phyloP scores from a whole-genome alignment of 805 yeast genomes.

The Starmerella potacharoeniae region DNA sequence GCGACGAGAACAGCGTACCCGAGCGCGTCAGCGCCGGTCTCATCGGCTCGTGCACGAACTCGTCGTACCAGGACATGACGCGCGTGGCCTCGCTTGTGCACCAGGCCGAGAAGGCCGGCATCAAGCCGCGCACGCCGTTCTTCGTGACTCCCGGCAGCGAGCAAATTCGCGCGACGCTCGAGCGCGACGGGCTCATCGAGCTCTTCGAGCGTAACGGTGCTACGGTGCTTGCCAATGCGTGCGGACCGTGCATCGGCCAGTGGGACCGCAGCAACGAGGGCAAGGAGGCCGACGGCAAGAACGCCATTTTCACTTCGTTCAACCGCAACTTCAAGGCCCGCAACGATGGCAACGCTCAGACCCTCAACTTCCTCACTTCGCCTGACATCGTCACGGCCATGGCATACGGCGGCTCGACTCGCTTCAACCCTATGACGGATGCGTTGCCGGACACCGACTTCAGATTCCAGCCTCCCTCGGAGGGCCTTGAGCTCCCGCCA shows the following conservation, averaged over 20 bases:
- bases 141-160: constrained; percentile 98
- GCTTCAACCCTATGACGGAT: constrained; percentile 85
- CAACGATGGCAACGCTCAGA: constrained; percentile 95
- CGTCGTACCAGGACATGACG: constrained; percentile 96
- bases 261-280: constrained; percentile 67
- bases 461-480: constrained; percentile 53
- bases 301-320: constrained; percentile 92
- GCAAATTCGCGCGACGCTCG: constrained; percentile 93
- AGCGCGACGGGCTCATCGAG: constrained; percentile 80
- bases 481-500: constrained; percentile 73
- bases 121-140: constrained; percentile 82
- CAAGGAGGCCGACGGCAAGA: constrained; percentile 45
- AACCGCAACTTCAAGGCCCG: constrained; percentile 96
- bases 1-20: constrained; percentile 76
- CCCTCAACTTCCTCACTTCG: constrained; percentile 96
- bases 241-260: constrained; percentile 99
- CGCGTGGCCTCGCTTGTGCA: constrained; percentile 83
- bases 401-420: constrained; percentile 87
- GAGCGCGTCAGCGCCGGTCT: constrained; percentile 76
- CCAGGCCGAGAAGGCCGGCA: constrained; percentile 78
- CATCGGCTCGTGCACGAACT: constrained; percentile 97
- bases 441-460: constrained; percentile 54
- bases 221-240: constrained; percentile 86
- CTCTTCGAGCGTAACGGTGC: constrained; percentile 83
- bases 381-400: constrained; percentile 96